Evolutionary conservation across 2,329 filamentous ascomycete species (phyloP), one percentile per base, ranked within the genome.

Genomic region (Talaromyces sp.): DNA sequence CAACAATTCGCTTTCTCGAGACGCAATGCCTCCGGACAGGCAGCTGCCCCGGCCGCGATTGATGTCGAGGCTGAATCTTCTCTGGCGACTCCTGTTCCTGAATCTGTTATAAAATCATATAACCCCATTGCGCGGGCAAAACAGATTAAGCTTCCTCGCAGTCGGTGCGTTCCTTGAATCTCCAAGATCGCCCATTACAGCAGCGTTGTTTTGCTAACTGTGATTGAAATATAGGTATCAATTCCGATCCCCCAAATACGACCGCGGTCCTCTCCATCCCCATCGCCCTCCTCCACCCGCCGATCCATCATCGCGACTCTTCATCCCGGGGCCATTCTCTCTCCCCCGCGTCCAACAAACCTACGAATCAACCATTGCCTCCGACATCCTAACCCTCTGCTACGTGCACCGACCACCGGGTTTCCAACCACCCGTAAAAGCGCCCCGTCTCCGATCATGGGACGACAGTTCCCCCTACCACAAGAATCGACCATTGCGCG

Each of bases 381-480:
- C 91, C 34, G 95, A 99, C 79, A 85, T 97, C 72, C 88, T 98
- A 82, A 91, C 93, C 56, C 85, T 99, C 73, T 88, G 90, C 71
- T 99, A 99, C 82, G 86, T 87, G 64, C 95, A 99, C 82, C 87
- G 83, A 61, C 91, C 92, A 1, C 93, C 93, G 0, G 93, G 93
- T 66, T 90, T 89, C 81, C 75, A 83, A 76, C 77, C 83, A 11
- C 80, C 84, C 19, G 70, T 83, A 61, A 84, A 84, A 74, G 79
- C 82, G 1, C 87, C 92, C 67, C 88, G 91, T 68, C 82, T 98
- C 71, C 88, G 95, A 65, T 81, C 86, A 72, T 99, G 95, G 95
- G 90, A 94, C 67, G 93, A 90, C 72, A 91, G 90, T 61, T 96
- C 92, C 7, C 95, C 94, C 2, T 99, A 99, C 81, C 93, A 93